Evolutionary conservation across 225 moss, liverwort and hornwort species (phyloP), one percentile per base, ranked within the genome.

Genomic region (Pseudisothecium myosuroides): DNA sequence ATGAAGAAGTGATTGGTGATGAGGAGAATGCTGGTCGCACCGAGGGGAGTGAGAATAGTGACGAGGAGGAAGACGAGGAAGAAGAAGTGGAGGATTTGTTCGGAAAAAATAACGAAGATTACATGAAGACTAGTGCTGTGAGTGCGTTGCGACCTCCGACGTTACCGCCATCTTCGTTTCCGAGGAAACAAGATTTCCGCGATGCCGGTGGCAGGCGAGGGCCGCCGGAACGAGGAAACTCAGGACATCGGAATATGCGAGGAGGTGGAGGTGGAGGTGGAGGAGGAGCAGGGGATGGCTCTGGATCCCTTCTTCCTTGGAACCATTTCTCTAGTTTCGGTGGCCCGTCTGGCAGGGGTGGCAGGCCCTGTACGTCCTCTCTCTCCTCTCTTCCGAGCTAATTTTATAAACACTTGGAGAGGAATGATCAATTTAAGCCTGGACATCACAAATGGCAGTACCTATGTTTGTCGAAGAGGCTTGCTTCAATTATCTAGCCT

Each of bases 101-200:
- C 81, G 96, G 96, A 56, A 94, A 94, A n/a, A 94, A 80, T 82
- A 96, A 97, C 10, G 96, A 95, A 86, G 98, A 98, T 81, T 98
- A 94, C 83, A 81, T 90, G 88, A 96, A 95, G 87, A 93, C 94
- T 5, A 92, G 86, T 49, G 95, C 97, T 81, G 89, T 93, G 80
- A 98, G 98, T 91, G 88, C 90, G 88, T 92, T 98, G 75, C 95
- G 92, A 47, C 96, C 96, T 85, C 94, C 94, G 58, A 89, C 91
- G 83, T 90, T 93, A 58, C 79, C 79, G 79, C 79, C 79, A 58
- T 79, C 79, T 79, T 79, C 79, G 79, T 79, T 79, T 39, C 79
- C 94, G 90, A 90, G 97, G 77, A 96, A 96, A 90, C 98, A 98
- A 88, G 97, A 96, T 68, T 97, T 92, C 79, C 94, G 94, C 74